Conservation (phyloP, 2,329 filamentous ascomycete species). For the Madurella mycetomatis region DNA sequence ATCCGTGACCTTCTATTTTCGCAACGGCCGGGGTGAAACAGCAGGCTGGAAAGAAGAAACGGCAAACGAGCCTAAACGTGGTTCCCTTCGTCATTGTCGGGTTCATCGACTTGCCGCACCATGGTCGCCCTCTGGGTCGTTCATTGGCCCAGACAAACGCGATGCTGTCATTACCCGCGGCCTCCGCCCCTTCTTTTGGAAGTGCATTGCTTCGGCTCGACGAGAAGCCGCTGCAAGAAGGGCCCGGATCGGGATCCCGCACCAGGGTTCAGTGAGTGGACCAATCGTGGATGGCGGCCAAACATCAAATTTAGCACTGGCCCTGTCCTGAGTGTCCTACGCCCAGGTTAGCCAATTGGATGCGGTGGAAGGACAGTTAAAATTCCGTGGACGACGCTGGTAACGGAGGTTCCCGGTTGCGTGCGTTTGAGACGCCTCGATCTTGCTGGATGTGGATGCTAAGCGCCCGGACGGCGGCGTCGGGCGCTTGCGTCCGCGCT, state of each 20-base stretch:
- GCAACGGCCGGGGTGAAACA: too few relatives aligned
- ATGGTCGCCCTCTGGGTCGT: neutral
- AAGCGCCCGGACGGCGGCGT: conserved; percentile 3
- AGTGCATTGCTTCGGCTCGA: neutral
- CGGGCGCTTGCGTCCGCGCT: conserved; percentile 5
- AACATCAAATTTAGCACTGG: too few relatives aligned
- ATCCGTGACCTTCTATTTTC: too few relatives aligned
- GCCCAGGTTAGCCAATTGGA: neutral
- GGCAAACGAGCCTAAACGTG: neutral
- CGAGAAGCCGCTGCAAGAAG: neutral
- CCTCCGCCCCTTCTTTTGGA: neutral
- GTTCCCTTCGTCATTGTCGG: neutral
- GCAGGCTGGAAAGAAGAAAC: neutral
- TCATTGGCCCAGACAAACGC: neutral
- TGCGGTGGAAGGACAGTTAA: neutral
- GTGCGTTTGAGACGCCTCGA: neutral
- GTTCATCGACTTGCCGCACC: neutral
- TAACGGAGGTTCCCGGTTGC: neutral
- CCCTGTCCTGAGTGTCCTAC: too few relatives aligned
- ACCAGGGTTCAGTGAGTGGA: neutral
- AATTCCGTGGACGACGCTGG: neutral
- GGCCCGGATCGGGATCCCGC: neutral
- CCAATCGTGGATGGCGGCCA: neutral
- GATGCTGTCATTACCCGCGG: neutral
- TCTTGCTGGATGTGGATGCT: neutral